These are phyloP conservation scores for Hirschfeldia incana DNA, from an alignment of 345 rosid genomes.

Conservation along the genomic window DNA sequence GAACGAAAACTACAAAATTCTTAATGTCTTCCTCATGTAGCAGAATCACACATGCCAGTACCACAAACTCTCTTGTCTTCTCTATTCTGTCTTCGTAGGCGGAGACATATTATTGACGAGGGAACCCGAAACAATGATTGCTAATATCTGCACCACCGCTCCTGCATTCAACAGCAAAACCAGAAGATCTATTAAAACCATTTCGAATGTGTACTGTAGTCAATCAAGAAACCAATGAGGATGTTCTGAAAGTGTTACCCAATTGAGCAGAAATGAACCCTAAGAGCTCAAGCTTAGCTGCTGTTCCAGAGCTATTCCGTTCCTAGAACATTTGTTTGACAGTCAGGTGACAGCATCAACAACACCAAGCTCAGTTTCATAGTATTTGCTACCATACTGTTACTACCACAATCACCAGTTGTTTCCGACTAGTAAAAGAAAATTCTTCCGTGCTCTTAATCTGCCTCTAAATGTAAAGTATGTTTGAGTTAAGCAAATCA, in stretches of 20 bases:
- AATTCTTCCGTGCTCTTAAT: neutral
- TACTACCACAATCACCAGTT: conserved; percentile 3
- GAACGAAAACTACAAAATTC: conserved; percentile 13
- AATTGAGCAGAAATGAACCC: conserved; percentile 43
- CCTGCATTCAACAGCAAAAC: conserved; percentile 37
- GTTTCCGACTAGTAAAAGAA: neutral
- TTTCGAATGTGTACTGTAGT: neutral
- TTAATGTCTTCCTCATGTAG: conserved; percentile 6
- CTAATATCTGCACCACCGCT: conserved; percentile 47
- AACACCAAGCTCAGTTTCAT: conserved; percentile 12
- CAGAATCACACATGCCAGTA: conserved; percentile 7
- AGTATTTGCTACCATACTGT: neutral
- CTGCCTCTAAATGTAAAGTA: neutral
- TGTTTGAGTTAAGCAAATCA: conserved; percentile 6
- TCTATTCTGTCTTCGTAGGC: conserved; percentile 51
- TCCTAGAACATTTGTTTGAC: conserved; percentile 17
- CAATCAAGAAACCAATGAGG: neutral
- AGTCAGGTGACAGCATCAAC: conserved; percentile 11
- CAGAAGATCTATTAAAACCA: neutral
- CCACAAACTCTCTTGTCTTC: neutral
- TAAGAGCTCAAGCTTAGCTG: conserved; percentile 39
- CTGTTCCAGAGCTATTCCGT: conserved; percentile 38
- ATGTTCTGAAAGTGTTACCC: conserved; percentile 36
- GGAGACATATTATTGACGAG: conserved; percentile 76
- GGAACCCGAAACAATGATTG: conserved; percentile 42